Evolutionary conservation across 2,329 filamentous ascomycete species (phyloP), one percentile per base, ranked within the genome.

Genomic region (Mycocentrospora acerina): DNA sequence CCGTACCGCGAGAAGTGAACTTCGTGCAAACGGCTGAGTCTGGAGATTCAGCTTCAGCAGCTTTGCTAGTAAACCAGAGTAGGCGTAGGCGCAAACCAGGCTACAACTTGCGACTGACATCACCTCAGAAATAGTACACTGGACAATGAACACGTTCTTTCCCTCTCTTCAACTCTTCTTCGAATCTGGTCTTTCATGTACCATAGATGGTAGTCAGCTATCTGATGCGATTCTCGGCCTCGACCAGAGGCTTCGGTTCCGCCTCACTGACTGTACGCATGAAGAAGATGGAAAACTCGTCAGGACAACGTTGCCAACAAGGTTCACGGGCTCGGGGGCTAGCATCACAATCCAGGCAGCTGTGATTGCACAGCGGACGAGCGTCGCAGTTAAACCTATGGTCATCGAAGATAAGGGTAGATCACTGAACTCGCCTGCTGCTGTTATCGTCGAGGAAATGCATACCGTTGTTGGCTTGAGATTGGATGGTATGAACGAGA

Each of bases 131-230:
- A 60, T 61, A 24, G 25, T 53, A 6, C 46, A 55, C 29, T 64
- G 57, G 58, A 51, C 41, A 6, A 32, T 62, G 42, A 58, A 59
- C 24, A 60, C 53, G 1, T 60, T 62, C 48, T 60, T 60, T 33
- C 50, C 59, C 1, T 47, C 48, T n/a, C 29, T 64, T 1, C 60
- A 62, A 35, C 40, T 62, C 13, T 62, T 60, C 40, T 62, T 62
- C 34, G 53, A 52, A 26, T 64, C 59, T 12, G 57, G 58, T 4
- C 45, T 44, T 7, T 59, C 58, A 1, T 59, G 52, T 37, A 57
- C 48, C 2, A 57, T 64, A 19, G 51, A 58, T 12, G 46, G 48
- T 8, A 35, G 43, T 8, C 32, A 32, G 9, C 44, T 52, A 11
- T 36, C 49, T 10, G 42, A 38, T 19, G 51, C 52, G 4, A 24